A percentile compares a stretch with the other conserved stretches of the same genome.
These are phyloP conservation scores for Knoxia roxburghii DNA, from an alignment of 257 asterid species.

Conservation along the genomic window DNA sequence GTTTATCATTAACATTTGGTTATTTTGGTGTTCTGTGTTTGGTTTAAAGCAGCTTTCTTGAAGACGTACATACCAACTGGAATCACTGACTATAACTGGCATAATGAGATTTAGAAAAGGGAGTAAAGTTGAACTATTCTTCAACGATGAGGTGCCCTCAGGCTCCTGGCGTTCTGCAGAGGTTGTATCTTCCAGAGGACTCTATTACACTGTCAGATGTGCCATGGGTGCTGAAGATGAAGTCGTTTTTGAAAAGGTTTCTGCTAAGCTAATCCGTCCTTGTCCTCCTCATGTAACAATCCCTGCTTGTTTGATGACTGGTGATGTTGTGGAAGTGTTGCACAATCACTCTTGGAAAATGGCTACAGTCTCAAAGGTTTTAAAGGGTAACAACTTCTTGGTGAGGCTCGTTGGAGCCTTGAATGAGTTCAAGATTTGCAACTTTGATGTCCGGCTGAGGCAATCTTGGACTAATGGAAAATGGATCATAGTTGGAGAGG, in stretches of 20 bases:
- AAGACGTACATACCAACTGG: not conserved
- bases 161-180: constrained; percentile 42
- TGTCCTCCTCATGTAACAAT: constrained; percentile 22
- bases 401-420: constrained; percentile 34
- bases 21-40: not conserved
- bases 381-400: constrained; percentile 16
- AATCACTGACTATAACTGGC: not conserved
- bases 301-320: constrained; percentile 24
- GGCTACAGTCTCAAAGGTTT: constrained; percentile 34
- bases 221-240: constrained; percentile 6
- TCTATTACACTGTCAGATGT: constrained; percentile 27
- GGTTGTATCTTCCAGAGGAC: constrained; percentile 24
- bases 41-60: not conserved
- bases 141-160: constrained; percentile 27
- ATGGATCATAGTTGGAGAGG: constrained; percentile 44
- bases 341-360: constrained; percentile 31
- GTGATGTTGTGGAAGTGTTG: constrained; percentile 40
- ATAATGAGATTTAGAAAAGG: constrained; percentile 37
- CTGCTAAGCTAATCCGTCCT: constrained; percentile 33
- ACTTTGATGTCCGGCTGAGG: constrained; percentile 28
- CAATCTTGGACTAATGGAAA: constrained; percentile 35
- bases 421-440: constrained; percentile 25
- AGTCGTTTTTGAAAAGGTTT: constrained; percentile 17
- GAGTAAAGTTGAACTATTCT: constrained; percentile 35
- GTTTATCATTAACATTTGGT: not conserved